Percentiles rank a stretch among this genome's conserved stretches.
phyloP scores from a whole-genome alignment of 306 rosid species.

The Vachellia pachyceras region DNA sequence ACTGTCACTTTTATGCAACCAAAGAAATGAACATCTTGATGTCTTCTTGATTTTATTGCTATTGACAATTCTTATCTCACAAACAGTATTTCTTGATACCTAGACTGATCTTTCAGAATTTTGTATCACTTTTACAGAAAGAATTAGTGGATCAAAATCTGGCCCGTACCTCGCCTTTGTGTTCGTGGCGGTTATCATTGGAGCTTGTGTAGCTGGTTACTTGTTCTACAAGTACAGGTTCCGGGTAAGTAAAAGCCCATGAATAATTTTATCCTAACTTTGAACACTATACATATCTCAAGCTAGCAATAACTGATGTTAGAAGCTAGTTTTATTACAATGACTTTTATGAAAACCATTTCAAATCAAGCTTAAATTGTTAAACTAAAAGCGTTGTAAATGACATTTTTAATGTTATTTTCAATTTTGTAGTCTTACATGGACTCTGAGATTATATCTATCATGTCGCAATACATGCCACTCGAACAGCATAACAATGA shows the following conservation, averaged over 20 bases:
- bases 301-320: neutral
- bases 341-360: neutral
- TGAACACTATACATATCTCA: neutral
- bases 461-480: constrained; percentile 99
- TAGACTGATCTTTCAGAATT: neutral
- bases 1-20: neutral
- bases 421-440: constrained; percentile 88
- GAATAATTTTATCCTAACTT: neutral
- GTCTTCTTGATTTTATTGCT: neutral
- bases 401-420: neutral
- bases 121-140: constrained; percentile 54
- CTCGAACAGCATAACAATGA: constrained; percentile 68
- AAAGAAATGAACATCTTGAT: neutral
- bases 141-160: constrained; percentile 63
- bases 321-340: neutral
- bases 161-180: constrained; percentile 58
- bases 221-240: constrained; percentile 94
- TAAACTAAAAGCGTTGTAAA: neutral
- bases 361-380: neutral
- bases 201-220: constrained; percentile 71
- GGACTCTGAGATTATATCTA: constrained; percentile 97
- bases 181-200: constrained; percentile 66
- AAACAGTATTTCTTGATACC: too few species aligned
- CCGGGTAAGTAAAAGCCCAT: constrained; percentile 59
- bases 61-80: neutral